Conservation (phyloP, 1,139 yeast species). For the Schwanniomyces etchellsii region DNA sequence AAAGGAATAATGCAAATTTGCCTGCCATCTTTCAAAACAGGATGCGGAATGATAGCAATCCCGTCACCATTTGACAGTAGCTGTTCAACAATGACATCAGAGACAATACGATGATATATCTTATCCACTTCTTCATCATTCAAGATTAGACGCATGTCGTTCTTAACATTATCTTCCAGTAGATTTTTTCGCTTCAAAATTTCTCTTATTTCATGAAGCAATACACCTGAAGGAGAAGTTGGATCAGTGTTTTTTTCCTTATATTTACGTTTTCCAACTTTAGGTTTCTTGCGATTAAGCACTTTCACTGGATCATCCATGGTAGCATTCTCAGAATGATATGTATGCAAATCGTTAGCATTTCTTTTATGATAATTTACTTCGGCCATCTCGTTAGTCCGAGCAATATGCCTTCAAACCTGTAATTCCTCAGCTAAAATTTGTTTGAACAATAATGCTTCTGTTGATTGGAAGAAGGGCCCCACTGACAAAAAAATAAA, state of each 20-base stretch:
- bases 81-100: slow-evolving; percentile 50
- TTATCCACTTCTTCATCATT: slow-evolving; percentile 50
- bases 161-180: slow-evolving; percentile 42
- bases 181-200: slow-evolving; percentile 42
- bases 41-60: slow-evolving; percentile 56
- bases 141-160: slow-evolving; percentile 61
- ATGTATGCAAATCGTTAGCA: too few relatives aligned
- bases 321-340: too few relatives aligned
- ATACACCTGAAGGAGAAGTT: slow-evolving; percentile 77
- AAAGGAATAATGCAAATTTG: slow-evolving; percentile 70
- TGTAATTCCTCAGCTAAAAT: too few relatives aligned
- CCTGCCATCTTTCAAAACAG: slow-evolving; percentile 32
- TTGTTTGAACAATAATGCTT: too few relatives aligned
- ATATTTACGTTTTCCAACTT: slow-evolving; percentile 32
- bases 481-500: too few relatives aligned
- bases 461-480: too few relatives aligned
- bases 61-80: slow-evolving; percentile 82
- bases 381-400: too few relatives aligned
- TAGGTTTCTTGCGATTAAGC: slow-evolving; percentile 21
- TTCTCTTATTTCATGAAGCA: slow-evolving; percentile 66
- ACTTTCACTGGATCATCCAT: too few relatives aligned
- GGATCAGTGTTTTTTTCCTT: slow-evolving; percentile 63
- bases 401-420: too few relatives aligned
- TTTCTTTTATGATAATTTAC: too few relatives aligned
- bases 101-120: slow-evolving; percentile 55